Conservation (phyloP, 768 basidiomycete species). For the Tricholoma bakamatsutake region DNA sequence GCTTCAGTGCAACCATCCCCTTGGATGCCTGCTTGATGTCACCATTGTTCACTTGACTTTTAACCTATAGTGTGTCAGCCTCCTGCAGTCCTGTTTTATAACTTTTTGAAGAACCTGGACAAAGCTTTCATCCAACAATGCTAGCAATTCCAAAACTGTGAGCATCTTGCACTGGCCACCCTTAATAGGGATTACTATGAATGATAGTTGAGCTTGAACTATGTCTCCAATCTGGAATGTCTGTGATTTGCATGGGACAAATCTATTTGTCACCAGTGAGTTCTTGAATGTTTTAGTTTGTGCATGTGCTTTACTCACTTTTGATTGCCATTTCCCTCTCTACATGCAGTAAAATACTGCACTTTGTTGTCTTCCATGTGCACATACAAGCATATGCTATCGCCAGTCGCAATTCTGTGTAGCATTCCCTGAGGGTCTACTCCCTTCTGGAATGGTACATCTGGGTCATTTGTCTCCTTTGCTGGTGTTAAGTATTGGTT, state of each 20-base stretch:
- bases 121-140: neutral
- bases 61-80: too few species aligned
- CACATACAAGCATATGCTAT: neutral
- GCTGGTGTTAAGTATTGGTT: slow-evolving; percentile 9
- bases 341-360: neutral
- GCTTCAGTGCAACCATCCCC: too few species aligned
- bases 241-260: neutral
- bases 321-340: neutral
- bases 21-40: too few species aligned
- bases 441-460: neutral
- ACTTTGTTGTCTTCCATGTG: slow-evolving; percentile 14
- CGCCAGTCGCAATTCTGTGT: neutral
- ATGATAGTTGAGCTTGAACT: neutral
- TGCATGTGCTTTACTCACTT: neutral
- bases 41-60: too few species aligned
- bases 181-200: neutral
- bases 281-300: neutral
- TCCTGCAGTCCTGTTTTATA: too few species aligned
- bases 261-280: neutral
- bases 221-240: neutral
- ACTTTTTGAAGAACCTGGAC: neutral
- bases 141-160: neutral
- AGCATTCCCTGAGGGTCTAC: slow-evolving; percentile 6
- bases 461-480: neutral
- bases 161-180: neutral